Conservation (phyloP, 2,329 filamentous ascomycete species). For the Fusarium drepaniforme region DNA sequence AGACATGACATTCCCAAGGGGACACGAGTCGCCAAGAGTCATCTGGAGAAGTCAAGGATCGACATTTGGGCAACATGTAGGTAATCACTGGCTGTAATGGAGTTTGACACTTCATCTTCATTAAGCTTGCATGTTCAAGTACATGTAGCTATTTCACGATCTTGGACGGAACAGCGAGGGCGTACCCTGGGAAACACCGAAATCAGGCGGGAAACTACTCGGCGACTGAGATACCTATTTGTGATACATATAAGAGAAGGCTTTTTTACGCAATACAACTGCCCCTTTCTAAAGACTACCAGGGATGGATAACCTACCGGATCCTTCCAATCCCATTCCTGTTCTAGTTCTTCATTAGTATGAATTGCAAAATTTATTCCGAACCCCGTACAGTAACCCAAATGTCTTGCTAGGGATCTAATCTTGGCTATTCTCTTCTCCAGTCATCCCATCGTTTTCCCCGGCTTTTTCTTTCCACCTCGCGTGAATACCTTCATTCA, state of each 20-base stretch:
- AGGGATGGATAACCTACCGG: background rate
- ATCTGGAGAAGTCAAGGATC: background rate
- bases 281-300: background rate
- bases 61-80: background rate
- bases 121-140: background rate
- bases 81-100: background rate
- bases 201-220: no score
- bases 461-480: background rate
- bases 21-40: background rate
- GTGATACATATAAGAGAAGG: no score
- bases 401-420: background rate
- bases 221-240: no score
- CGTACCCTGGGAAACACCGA: no score
- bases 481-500: background rate
- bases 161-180: no score
- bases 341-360: background rate
- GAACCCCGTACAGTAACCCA: background rate
- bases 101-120: background rate
- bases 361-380: background rate
- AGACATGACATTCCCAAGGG: background rate
- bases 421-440: background rate
- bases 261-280: background rate
- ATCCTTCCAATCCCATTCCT: background rate
- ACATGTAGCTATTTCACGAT: no score
- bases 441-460: background rate